phyloP scores from a whole-genome alignment of 2,329 filamentous ascomycete species.

The Teratosphaeria viscida region DNA sequence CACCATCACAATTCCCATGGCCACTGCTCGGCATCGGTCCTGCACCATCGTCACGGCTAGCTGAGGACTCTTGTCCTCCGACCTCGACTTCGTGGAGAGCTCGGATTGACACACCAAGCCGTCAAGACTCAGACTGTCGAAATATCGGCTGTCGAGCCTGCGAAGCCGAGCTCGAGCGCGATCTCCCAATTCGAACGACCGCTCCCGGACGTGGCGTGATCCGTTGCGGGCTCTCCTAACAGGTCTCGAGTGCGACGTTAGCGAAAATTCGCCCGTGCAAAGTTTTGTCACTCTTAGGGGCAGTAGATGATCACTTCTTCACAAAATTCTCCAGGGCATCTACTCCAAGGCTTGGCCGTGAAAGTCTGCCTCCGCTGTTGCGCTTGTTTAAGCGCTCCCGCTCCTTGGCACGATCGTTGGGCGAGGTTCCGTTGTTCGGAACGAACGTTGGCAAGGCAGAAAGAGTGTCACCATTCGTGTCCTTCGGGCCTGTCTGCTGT shows the following conservation, averaged over 20 bases:
- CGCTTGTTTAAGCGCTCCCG: constrained; percentile 19
- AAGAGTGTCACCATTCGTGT: constrained; percentile 43
- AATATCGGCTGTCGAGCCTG: constrained; percentile 3
- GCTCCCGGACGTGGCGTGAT: constrained; percentile 4
- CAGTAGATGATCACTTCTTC: constrained; percentile 16
- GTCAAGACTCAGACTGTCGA: constrained; percentile 2
- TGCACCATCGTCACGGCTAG: not conserved
- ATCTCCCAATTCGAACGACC: constrained; percentile 2
- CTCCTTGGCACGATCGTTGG: constrained; percentile 10
- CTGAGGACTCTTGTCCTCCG: not conserved
- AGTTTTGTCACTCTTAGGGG: constrained; percentile 1
- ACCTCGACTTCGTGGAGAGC: not conserved
- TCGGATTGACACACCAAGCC: not conserved
- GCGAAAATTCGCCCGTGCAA: not conserved
- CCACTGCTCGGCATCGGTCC: constrained; percentile 1
- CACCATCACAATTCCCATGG: not conserved
- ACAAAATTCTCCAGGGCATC: constrained; percentile 22
- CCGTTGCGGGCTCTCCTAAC: not conserved
- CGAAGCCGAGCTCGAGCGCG: constrained; percentile 1
- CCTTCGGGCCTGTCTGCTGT: constrained; percentile 14
- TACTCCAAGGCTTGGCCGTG: constrained; percentile 10
- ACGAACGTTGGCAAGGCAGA: constrained; percentile 49
- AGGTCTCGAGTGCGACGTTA: constrained; percentile 1
- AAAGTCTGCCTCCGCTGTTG: constrained; percentile 11
- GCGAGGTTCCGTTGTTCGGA: constrained; percentile 21